Percentiles rank a stretch among this genome's conserved stretches.
Evolutionary conservation across 2,329 filamentous ascomycete species (phyloP).

Genomic region (Scolecobasidium constrictum): DNA sequence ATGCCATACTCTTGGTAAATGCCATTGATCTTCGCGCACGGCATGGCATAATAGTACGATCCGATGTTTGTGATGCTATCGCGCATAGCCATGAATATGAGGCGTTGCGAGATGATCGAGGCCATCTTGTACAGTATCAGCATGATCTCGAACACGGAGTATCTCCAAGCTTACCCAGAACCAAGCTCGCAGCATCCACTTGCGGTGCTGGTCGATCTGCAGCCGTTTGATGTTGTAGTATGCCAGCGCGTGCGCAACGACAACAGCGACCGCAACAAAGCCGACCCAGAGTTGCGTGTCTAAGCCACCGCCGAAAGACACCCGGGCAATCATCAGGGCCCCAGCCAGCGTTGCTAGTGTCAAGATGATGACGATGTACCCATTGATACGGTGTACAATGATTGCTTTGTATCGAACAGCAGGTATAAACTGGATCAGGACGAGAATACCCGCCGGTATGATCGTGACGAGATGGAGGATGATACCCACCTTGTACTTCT

Average conservation of each 20-base stretch:
- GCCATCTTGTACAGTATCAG: too few species aligned
- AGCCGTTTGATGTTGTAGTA: slow-evolving; percentile 47
- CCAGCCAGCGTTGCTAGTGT: slow-evolving; percentile 35
- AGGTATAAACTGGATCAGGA: slow-evolving; percentile 31
- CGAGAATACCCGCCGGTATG: slow-evolving; percentile 29
- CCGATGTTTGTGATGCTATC: background rate
- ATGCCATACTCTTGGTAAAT: background rate
- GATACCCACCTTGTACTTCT: slow-evolving; percentile 27
- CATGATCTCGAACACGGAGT: too few species aligned
- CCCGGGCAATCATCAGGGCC: slow-evolving; percentile 41
- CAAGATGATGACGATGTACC: slow-evolving; percentile 43
- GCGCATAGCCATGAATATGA: too few species aligned
- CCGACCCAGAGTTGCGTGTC: slow-evolving; percentile 38
- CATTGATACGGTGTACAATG: slow-evolving; percentile 49
- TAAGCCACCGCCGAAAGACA: slow-evolving; percentile 43
- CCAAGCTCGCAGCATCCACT: slow-evolving; percentile 49
- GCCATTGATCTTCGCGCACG: background rate
- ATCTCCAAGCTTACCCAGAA: too few species aligned
- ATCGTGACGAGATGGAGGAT: slow-evolving; percentile 30
- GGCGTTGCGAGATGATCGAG: too few species aligned
- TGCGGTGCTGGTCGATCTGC: slow-evolving; percentile 52
- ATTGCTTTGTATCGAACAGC: slow-evolving; percentile 35
- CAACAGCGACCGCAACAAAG: slow-evolving; percentile 34
- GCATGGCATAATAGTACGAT: background rate
- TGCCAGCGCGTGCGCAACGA: slow-evolving; percentile 34